Evolutionary conservation across 2,329 filamentous ascomycete species (phyloP).

Genomic region (Lecanosticta acicola): DNA sequence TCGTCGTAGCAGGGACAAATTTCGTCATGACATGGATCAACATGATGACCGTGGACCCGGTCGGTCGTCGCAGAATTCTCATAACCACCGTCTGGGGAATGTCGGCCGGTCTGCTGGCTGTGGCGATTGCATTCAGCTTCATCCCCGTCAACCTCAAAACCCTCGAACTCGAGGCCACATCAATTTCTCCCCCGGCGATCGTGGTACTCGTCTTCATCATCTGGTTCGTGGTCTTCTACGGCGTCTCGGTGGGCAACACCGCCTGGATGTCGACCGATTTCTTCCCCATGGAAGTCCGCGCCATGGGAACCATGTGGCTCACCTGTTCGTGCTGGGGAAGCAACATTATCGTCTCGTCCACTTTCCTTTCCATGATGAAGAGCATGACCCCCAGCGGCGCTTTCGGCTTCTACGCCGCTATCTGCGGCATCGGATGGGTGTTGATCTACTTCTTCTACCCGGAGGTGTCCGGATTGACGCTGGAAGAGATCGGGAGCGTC

Average conservation of each 20-base stretch:
- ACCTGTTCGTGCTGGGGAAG: constrained; percentile 29
- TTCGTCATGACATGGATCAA: constrained; percentile 73
- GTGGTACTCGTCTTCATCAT: constrained; percentile 36
- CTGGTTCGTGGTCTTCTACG: constrained; percentile 34
- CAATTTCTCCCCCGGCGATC: constrained; percentile 32
- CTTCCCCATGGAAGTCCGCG: constrained; percentile 35
- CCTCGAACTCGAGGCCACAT: constrained; percentile 29
- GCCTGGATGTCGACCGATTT: constrained; percentile 36
- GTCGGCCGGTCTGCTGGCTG: constrained; percentile 62
- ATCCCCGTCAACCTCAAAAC: constrained; percentile 46
- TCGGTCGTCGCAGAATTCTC: constrained; percentile 71
- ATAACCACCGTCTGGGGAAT: constrained; percentile 51
- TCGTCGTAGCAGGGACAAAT: constrained; percentile 77
- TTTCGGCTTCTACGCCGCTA: constrained; percentile 39
- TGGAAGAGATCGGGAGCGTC: constrained; percentile 34
- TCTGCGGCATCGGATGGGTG: constrained; percentile 37
- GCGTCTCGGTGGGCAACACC: constrained; percentile 28
- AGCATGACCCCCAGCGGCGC: constrained; percentile 36
- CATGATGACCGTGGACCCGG: constrained; percentile 68
- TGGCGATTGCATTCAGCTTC: constrained; percentile 66
- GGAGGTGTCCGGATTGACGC: constrained; percentile 37
- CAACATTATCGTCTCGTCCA: constrained; percentile 32
- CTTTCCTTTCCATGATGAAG: constrained; percentile 37
- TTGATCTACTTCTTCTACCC: constrained; percentile 36
- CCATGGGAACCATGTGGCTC: constrained; percentile 36